Percentiles rank a stretch among this genome's conserved stretches.
These are phyloP conservation scores for Phalaenopsis hybrid DNA, from an alignment of 116 monocot genomes.

Conservation along the genomic window DNA sequence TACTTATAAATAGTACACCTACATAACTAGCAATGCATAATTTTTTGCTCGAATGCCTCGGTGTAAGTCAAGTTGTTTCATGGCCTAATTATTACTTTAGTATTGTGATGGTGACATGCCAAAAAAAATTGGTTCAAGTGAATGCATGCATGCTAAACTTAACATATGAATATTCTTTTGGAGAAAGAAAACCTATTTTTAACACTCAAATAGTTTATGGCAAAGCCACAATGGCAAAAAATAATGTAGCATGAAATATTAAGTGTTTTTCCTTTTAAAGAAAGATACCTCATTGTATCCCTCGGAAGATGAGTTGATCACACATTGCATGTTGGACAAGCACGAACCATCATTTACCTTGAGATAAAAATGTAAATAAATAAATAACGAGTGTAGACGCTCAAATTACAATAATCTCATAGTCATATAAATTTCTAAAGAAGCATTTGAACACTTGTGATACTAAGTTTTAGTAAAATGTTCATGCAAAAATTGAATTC, in stretches of 20 bases:
- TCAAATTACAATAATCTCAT: not conserved
- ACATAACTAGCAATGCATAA: not conserved
- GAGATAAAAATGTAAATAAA: not conserved
- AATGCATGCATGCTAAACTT: not conserved
- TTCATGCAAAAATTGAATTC: not conserved
- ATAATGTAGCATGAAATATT: not conserved
- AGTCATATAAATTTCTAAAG: not conserved
- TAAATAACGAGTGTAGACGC: not conserved
- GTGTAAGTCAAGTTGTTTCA: not conserved
- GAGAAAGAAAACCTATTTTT: not conserved
- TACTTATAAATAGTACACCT: not conserved
- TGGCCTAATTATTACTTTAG: not conserved
- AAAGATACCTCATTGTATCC: slow-evolving; percentile 76
- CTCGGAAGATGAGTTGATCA: slow-evolving; percentile 65
- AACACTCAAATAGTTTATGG: not conserved
- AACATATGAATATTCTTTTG: not conserved
- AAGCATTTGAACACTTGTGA: not conserved
- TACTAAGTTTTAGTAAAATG: not conserved
- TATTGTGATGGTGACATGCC: not conserved
- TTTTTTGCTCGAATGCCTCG: not conserved
- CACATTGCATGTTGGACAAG: slow-evolving; percentile 93
- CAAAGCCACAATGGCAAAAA: not conserved
- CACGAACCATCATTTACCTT: slow-evolving; percentile 98
- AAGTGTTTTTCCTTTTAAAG: not conserved
- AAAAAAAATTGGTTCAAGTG: not conserved